Conservation (phyloP, 2,329 filamentous ascomycete genomes). For the Fusarium sp. region DNA sequence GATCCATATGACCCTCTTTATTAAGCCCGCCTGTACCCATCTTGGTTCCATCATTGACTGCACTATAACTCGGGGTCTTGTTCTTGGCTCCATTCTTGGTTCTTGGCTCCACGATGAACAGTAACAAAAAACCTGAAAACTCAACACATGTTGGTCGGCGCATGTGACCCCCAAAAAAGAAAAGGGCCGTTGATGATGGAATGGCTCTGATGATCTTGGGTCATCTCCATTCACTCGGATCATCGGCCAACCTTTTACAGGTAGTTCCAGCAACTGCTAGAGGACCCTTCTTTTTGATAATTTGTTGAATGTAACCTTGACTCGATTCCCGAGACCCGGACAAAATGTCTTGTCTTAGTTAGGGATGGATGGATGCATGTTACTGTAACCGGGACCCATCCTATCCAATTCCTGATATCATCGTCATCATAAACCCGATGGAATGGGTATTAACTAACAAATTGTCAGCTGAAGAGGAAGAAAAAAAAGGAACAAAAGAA, state of each 20-base stretch:
- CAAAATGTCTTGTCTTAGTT: slow-evolving; percentile 8
- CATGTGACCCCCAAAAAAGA: slow-evolving; percentile 24
- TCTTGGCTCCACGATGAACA: slow-evolving; percentile 25
- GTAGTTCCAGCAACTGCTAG: not conserved
- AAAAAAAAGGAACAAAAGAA: not conserved
- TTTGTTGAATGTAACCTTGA: slow-evolving; percentile 7
- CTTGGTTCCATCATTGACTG: not conserved
- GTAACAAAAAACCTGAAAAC: slow-evolving; percentile 23
- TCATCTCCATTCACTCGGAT: slow-evolving; percentile 3
- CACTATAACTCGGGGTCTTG: slow-evolving; percentile 1
- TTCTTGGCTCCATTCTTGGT: slow-evolving; percentile 25
- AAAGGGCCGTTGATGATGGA: slow-evolving; percentile 17
- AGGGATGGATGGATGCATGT: not conserved
- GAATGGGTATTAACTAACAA: slow-evolving; percentile 18
- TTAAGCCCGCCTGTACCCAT: slow-evolving; percentile 16
- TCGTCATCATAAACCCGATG: slow-evolving; percentile 29
- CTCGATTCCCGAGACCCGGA: slow-evolving; percentile 19
- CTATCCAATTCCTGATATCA: slow-evolving; percentile 34
- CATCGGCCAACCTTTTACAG: slow-evolving; percentile 6
- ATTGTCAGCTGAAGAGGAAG: slow-evolving; percentile 8
- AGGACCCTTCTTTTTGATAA: slow-evolving; percentile 8
- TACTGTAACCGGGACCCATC: slow-evolving; percentile 6
- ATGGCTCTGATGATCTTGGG: slow-evolving; percentile 8
- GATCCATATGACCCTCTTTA: slow-evolving; percentile 11
- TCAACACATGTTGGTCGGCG: slow-evolving; percentile 3